Base-by-base conservation (phyloP, 2,329 filamentous ascomycete species). In the Penicillium sp. region DNA sequence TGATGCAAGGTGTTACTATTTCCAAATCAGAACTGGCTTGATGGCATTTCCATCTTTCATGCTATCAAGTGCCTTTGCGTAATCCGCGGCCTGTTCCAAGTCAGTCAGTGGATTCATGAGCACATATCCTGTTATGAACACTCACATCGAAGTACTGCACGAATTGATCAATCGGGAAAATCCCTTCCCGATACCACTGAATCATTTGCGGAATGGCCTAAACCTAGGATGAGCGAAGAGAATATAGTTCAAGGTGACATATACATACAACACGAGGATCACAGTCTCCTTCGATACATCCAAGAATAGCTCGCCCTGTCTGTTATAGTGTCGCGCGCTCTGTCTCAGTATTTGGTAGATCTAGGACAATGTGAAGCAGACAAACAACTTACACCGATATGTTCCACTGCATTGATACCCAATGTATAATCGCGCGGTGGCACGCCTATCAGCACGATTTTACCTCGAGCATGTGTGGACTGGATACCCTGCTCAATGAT, bases 371-470 rank as follows among this genome's bases (percentile, higher is more conserved):
- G 13, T n/a, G 48, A 13, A 14, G 29, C 35, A 26, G 16, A 40
- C 8, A 30, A 7, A 14, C 6, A 7, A 47, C 55, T 36, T 34
- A 61, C 57, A 34, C 53, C 53, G 0, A 62, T 35, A 18, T 59
- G 45, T 3, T 47, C 30, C 1, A 19, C 3, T 7, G 29, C 51
- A 16, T 39, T 29, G 9, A 62, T 13, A 4, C 32, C 34, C n/a
- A 61, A n/a, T 0, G 29, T n/a, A 19, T 55, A 63, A 1, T 42
- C 74, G 2, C 73, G 68, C 44, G 76, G 74, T 5, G 79, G 74
- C 0, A 76, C 74, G 1, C 81, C 80, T 16, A 83, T 76, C 53
- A 81, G 74, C 1, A 82, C 73, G 16, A 81, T 70, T 53, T 77
- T 77, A 1, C 79, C 81, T 46, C 73, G 70, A 9, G 74, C 71